phyloP scores from a whole-genome alignment of 192 early-diverging fungal genomes.

The Funneliformis mosseae region DNA sequence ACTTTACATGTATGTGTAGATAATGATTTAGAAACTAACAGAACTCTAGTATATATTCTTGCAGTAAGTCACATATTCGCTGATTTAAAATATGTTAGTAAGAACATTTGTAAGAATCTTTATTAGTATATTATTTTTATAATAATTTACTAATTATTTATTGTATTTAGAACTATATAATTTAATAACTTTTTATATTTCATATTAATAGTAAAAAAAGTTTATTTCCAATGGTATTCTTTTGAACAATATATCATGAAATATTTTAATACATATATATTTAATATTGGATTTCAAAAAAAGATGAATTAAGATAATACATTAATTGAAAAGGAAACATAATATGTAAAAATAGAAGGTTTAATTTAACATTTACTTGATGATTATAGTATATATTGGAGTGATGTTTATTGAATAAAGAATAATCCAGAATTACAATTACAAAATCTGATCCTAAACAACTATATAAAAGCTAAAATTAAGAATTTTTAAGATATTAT shows the following conservation, averaged over 20 bases:
- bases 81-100: not conserved
- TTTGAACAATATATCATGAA: constrained; percentile 1
- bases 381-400: not conserved
- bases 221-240: not conserved
- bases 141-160: not conserved
- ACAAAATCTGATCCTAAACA: not conserved
- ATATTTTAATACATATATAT: not conserved
- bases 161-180: not conserved
- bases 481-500: not conserved
- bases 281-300: not conserved
- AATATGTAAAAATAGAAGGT: not conserved
- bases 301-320: not conserved
- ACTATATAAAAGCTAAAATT: not conserved
- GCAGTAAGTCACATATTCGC: not conserved
- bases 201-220: not conserved
- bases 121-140: not conserved
- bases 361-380: not conserved
- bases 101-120: not conserved
- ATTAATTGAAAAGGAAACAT: not conserved
- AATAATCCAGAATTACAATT: not conserved
- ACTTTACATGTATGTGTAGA: not conserved
- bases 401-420: not conserved
- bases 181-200: not conserved
- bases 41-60: not conserved
- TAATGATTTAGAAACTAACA: not conserved